Base-by-base conservation (phyloP, 139 green algal genomes). In the Coelastrella sp. region DNA sequence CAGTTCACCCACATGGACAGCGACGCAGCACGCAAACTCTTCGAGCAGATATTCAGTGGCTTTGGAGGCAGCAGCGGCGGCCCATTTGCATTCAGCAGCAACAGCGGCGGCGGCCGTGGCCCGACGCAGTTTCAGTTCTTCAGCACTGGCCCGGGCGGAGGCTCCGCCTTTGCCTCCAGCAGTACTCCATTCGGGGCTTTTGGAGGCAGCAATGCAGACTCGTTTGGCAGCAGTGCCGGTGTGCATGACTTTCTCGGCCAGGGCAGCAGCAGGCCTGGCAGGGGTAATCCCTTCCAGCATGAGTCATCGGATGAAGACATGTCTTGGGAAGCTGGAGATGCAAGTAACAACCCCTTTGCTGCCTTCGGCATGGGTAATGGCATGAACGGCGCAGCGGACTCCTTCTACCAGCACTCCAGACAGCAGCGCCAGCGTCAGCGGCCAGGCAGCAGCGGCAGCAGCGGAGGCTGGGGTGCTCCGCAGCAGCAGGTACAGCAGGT, bases 1-100 rank as follows among this genome's bases (percentile, higher is more conserved):
- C 59, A 22, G 19, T 88, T 88, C 74, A 78, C 74, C 0, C 79
- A 78, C 11, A 65, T 73, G 0, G 91, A 87, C 80, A 66, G 17
- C 0, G 78, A 76, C 22, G 60, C 61, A 65, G 86, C 86, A 20
- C 76, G 61, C 8, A 66, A 4, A 56, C 75, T 90, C 14, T 90
- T 90, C 16, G 86, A 90, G 17, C 77, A 79, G 3, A 58, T 90
- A 6, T 90, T 90, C 22, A 85, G 88, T 6, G 90, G 91, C 56
- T 32, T 54, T 17, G 23, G 23, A 23, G 81, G 81, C 13, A 65
- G 54, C 54, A 65, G 54, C 54, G 47, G 54, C 7, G 77, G 47
- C 54, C 54, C 23, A 7, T 76, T 76, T 23, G 16, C 14, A 10
- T 76, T 76, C 17, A 64, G 54, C 77, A 64, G 77, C 47, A 83